Evolutionary conservation across 2,329 filamentous ascomycete species (phyloP).

Genomic region (Fusarium buxicola): DNA sequence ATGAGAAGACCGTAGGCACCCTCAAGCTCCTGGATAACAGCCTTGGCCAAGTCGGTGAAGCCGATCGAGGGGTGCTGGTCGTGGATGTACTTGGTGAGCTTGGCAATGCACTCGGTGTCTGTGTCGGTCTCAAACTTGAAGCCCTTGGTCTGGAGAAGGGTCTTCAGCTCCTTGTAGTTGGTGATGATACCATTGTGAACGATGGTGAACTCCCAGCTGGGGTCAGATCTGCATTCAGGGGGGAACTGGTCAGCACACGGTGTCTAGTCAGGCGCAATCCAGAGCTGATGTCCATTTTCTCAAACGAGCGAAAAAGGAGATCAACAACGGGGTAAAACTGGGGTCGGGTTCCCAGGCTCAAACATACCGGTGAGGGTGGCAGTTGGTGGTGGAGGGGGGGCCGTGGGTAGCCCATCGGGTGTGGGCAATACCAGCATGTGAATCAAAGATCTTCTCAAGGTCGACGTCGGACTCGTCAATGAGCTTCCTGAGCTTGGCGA

Average conservation of each 20-base stretch:
- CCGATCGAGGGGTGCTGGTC: conserved; percentile 93
- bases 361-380: conserved; percentile 94
- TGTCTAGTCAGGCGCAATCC: conserved; percentile 14
- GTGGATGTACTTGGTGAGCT: conserved; percentile 98
- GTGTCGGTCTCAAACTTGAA: conserved; percentile 99
- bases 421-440: conserved; percentile 98
- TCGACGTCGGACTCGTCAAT: conserved; percentile 87
- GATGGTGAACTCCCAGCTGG: conserved; percentile 94
- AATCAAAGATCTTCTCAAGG: conserved; percentile 93
- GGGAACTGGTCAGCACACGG: conserved; percentile 37
- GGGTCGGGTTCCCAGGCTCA: conserved; percentile 2
- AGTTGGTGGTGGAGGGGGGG: conserved; percentile 91
- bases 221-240: conserved; percentile 77
- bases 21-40: conserved; percentile 97
- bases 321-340: background rate
- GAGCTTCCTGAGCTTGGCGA: conserved; percentile 93
- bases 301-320: background rate
- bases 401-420: conserved; percentile 99
- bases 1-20: conserved; percentile 96
- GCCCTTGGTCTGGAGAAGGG: conserved; percentile 90
- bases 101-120: conserved; percentile 98
- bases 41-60: conserved; percentile 96
- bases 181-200: conserved; percentile 99
- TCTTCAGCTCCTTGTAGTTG: conserved; percentile 99
- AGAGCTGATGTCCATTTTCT: conserved; percentile 17